phyloP scores from a whole-genome alignment of 73 alveolate species.

The Stentor coeruleus region DNA sequence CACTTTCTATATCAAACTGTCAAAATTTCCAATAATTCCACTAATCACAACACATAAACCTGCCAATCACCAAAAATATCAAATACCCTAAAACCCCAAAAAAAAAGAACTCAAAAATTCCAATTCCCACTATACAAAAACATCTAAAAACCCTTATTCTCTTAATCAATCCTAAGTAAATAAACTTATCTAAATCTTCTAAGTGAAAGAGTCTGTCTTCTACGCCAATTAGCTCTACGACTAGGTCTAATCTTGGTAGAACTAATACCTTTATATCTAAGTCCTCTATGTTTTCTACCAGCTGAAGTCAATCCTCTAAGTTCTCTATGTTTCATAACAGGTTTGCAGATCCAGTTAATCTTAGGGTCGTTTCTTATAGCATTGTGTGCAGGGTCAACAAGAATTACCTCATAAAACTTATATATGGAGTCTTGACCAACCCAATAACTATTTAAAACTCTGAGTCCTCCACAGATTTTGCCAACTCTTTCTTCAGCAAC shows the following conservation, averaged over 20 bases:
- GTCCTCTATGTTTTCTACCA: conserved; percentile 98
- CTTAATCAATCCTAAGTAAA: too few species aligned
- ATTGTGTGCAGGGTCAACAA: conserved; percentile 98
- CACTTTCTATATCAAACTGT: too few species aligned
- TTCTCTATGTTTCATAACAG: conserved; percentile 94
- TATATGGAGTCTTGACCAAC: conserved; percentile 98
- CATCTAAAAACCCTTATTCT: too few species aligned
- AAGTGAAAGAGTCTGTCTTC: conserved; percentile 91
- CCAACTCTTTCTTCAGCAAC: conserved; percentile 99
- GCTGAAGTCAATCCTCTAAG: conserved; percentile 64
- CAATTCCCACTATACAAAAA: too few species aligned
- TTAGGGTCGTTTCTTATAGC: conserved; percentile 98
- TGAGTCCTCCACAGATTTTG: conserved; percentile 75
- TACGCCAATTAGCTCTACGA: conserved; percentile 83
- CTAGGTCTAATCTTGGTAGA: conserved; percentile 92
- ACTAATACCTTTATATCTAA: conserved; percentile 91
- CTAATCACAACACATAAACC: too few species aligned
- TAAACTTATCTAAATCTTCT: conserved; percentile 93
- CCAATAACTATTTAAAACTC: conserved; percentile 99
- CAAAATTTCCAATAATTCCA: too few species aligned
- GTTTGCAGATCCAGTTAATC: conserved; percentile 97
- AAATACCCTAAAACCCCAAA: too few species aligned
- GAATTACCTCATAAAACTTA: conserved; percentile 98
- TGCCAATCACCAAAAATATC: too few species aligned
- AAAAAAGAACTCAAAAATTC: too few species aligned